These are phyloP conservation scores for Botrytis fragariae DNA, from an alignment of 2,329 filamentous ascomycete species.

Conservation along the genomic window DNA sequence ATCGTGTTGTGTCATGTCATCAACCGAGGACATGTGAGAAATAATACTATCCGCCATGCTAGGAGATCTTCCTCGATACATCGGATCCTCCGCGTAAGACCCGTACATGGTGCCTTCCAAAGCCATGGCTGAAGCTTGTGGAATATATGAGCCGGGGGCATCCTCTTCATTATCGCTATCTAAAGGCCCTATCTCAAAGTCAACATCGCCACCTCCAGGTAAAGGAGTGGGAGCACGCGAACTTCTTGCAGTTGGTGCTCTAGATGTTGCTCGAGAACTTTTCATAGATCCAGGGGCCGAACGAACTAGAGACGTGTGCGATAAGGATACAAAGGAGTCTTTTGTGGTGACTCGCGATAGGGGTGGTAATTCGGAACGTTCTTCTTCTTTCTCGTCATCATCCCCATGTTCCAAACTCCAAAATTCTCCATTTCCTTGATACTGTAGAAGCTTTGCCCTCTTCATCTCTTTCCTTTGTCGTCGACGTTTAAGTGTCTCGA, in stretches of 20 bases:
- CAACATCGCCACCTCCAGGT: slow-evolving; percentile 38
- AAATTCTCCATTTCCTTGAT: slow-evolving; percentile 55
- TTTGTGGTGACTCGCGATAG: slow-evolving; percentile 34
- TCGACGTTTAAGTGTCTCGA: slow-evolving; percentile 57
- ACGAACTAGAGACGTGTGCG: slow-evolving; percentile 26
- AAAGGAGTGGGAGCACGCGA: slow-evolving; percentile 40
- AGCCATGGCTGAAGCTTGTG: slow-evolving; percentile 46
- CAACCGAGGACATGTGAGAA: slow-evolving; percentile 65
- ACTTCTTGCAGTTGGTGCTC: slow-evolving; percentile 32
- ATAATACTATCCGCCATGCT: slow-evolving; percentile 78
- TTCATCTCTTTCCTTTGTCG: slow-evolving; percentile 57
- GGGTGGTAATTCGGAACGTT: slow-evolving; percentile 35
- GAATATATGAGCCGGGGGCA: slow-evolving; percentile 52
- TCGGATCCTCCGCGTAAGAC: slow-evolving; percentile 58
- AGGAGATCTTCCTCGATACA: slow-evolving; percentile 66
- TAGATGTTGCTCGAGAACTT: slow-evolving; percentile 23
- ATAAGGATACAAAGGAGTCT: slow-evolving; percentile 27
- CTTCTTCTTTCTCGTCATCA: slow-evolving; percentile 46
- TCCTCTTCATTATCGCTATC: slow-evolving; percentile 53
- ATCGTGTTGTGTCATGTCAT: slow-evolving; percentile 58
- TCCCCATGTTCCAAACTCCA: slow-evolving; percentile 85
- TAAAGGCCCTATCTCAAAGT: slow-evolving; percentile 40
- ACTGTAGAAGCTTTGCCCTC: slow-evolving; percentile 52
- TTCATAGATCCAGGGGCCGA: slow-evolving; percentile 33
- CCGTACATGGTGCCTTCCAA: slow-evolving; percentile 79